These are phyloP conservation scores for Botryotinia convoluta DNA, from an alignment of 2,329 filamentous ascomycete species.

Conservation along the genomic window DNA sequence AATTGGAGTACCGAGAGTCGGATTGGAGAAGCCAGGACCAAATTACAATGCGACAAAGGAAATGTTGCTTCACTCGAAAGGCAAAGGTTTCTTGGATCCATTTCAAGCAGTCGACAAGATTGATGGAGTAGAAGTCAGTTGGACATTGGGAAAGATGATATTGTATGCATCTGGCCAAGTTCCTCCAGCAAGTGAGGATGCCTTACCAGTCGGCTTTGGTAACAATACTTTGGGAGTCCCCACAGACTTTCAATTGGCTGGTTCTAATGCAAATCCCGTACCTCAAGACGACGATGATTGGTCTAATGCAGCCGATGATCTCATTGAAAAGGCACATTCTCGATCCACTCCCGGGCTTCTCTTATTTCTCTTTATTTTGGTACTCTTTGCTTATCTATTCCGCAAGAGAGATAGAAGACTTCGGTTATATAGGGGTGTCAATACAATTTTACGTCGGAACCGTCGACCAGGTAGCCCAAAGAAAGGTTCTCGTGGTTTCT, in stretches of 20 bases:
- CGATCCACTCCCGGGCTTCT: constrained; percentile 71
- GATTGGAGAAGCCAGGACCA: constrained; percentile 61
- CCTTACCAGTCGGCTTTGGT: constrained; percentile 85
- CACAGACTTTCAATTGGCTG: constrained; percentile 80
- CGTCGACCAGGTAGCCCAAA: constrained; percentile 47
- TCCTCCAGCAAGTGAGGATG: constrained; percentile 57
- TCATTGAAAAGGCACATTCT: constrained; percentile 65
- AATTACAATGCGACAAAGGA: constrained; percentile 71
- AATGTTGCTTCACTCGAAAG: constrained; percentile 64
- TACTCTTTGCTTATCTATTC: constrained; percentile 69
- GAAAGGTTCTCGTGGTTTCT: constrained; percentile 48
- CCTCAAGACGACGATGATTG: constrained; percentile 53
- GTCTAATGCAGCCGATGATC: constrained; percentile 50
- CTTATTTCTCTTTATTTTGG: constrained; percentile 71
- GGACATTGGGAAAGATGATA: constrained; percentile 96
- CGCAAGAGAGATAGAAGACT: constrained; percentile 74
- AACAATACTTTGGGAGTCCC: constrained; percentile 68
- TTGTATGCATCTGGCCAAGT: constrained; percentile 91
- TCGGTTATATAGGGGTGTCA: constrained; percentile 56
- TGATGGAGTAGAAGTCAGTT: constrained; percentile 86
- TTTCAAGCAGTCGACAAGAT: constrained; percentile 95
- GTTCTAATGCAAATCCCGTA: constrained; percentile 47
- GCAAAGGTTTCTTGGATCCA: constrained; percentile 74
- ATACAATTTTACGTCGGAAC: constrained; percentile 43
- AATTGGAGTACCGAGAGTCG: constrained; percentile 85